A percentile compares a stretch with the other conserved stretches of the same genome.
These are phyloP conservation scores for Phytophthora uliginosa DNA, from an alignment of 352 stramenopile species.

Conservation along the genomic window DNA sequence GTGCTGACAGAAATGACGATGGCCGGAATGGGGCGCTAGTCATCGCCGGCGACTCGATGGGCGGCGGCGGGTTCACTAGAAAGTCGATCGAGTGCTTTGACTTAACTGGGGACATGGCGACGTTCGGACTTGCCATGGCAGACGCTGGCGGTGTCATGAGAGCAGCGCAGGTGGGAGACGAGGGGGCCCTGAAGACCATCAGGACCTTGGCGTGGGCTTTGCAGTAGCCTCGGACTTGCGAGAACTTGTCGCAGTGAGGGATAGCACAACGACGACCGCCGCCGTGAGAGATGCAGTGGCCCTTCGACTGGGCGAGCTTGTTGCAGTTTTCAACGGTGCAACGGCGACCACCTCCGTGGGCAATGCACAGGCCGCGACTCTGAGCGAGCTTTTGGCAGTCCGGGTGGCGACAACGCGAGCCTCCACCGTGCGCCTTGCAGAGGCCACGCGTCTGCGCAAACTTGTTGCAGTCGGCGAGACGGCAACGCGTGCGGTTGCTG, in stretches of 20 bases:
- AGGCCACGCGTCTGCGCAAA: constrained; percentile 82
- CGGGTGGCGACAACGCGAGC: constrained; percentile 79
- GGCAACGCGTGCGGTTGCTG: constrained; percentile 71
- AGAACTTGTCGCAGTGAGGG: constrained; percentile 84
- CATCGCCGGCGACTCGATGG: constrained; percentile 5
- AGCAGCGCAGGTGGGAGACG: constrained; percentile 29
- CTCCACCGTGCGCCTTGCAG: constrained; percentile 88
- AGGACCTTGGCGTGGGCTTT: constrained; percentile 83
- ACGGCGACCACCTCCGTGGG: constrained; percentile 73
- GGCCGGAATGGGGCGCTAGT: background rate
- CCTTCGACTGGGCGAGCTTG: constrained; percentile 81
- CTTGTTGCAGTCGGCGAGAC: constrained; percentile 75
- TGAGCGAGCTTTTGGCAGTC: constrained; percentile 84
- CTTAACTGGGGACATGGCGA: constrained; percentile 34
- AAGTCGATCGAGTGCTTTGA: constrained; percentile 68
- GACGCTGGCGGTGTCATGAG: constrained; percentile 28
- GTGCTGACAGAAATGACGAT: constrained; percentile 9
- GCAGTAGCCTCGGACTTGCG: constrained; percentile 82
- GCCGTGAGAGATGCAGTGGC: constrained; percentile 83
- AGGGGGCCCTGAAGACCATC: constrained; percentile 37
- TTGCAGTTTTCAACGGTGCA: constrained; percentile 74
- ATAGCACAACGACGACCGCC: constrained; percentile 75
- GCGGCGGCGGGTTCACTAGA: constrained; percentile 48
- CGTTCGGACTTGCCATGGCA: constrained; percentile 4
- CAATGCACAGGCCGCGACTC: constrained; percentile 77